These are phyloP conservation scores for Nemania sp. DNA, from an alignment of 2,329 filamentous ascomycete genomes.

Conservation along the genomic window DNA sequence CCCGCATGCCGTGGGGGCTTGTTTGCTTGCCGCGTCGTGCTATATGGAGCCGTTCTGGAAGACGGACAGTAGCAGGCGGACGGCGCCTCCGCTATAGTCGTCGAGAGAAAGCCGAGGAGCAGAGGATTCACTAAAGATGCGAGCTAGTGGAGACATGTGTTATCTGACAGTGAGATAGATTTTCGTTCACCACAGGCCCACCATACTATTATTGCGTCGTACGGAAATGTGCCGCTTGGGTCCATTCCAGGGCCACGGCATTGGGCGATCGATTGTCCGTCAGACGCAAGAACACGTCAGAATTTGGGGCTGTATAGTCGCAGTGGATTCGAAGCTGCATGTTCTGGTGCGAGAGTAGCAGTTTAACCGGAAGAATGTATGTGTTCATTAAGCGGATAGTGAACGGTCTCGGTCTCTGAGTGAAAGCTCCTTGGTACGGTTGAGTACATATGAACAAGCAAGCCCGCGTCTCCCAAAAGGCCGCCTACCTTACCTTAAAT, in stretches of 20 bases:
- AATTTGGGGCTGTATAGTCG: constrained; percentile 18
- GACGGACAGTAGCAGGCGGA: not conserved
- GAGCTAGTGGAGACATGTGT: not conserved
- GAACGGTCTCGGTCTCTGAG: constrained; percentile 1
- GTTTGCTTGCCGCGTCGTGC: constrained; percentile 2
- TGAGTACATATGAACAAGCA: no score
- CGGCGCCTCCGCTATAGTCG: not conserved
- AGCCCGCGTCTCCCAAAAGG: not conserved
- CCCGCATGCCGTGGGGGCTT: not conserved
- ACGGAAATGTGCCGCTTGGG: constrained; percentile 15
- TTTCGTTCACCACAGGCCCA: constrained; percentile 7
- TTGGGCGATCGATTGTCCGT: constrained; percentile 25
- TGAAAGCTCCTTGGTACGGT: no score
- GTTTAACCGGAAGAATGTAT: not conserved
- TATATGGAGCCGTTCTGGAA: not conserved
- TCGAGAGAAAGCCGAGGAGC: not conserved
- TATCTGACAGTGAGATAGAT: constrained; percentile 5
- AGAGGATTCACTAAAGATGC: not conserved
- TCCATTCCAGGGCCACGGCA: constrained; percentile 27
- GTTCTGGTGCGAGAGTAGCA: constrained; percentile 6
- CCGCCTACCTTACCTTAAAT: no score
- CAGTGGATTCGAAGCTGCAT: constrained; percentile 16
- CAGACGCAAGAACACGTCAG: constrained; percentile 27
- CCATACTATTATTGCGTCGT: constrained; percentile 5
- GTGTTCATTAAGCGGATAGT: not conserved